phyloP scores from a whole-genome alignment of 805 yeast species.

The Lipomyces orientalis region DNA sequence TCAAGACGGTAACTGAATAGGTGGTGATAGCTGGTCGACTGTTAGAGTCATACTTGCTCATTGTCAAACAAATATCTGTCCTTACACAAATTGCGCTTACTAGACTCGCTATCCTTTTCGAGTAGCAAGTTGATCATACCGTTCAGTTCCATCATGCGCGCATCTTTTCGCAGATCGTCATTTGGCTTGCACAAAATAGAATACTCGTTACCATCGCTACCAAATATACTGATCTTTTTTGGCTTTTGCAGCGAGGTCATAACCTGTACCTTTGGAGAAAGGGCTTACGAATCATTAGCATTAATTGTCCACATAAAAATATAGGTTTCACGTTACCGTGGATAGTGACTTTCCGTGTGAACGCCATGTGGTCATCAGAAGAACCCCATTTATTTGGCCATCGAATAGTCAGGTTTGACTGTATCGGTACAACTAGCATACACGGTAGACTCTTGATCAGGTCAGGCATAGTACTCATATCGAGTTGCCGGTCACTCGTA shows the following conservation, averaged over 20 bases:
- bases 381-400: slow-evolving; percentile 60
- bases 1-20: slow-evolving; percentile 86
- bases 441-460: slow-evolving; percentile 13
- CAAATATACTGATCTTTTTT: slow-evolving; percentile 71
- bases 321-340: neutral
- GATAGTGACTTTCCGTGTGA: slow-evolving; percentile 43
- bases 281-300: slow-evolving; percentile 55
- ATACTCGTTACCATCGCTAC: slow-evolving; percentile 77
- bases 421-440: slow-evolving; percentile 23
- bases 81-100: slow-evolving; percentile 63
- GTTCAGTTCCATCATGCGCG: slow-evolving; percentile 90
- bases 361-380: slow-evolving; percentile 52
- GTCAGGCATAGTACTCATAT: neutral
- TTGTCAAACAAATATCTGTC: neutral
- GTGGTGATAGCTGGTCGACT: slow-evolving; percentile 58
- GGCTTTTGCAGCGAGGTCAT: slow-evolving; percentile 88
- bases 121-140: slow-evolving; percentile 80
- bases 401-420: slow-evolving; percentile 63
- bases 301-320: neutral
- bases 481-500: slow-evolving; percentile 1
- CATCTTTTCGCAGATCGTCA: slow-evolving; percentile 95
- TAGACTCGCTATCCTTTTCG: slow-evolving; percentile 68
- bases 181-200: slow-evolving; percentile 79
- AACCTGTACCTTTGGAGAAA: slow-evolving; percentile 56
- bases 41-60: neutral